Evolutionary conservation across 306 rosid genomes (phyloP).

Genomic region (Inga oerstediana): DNA sequence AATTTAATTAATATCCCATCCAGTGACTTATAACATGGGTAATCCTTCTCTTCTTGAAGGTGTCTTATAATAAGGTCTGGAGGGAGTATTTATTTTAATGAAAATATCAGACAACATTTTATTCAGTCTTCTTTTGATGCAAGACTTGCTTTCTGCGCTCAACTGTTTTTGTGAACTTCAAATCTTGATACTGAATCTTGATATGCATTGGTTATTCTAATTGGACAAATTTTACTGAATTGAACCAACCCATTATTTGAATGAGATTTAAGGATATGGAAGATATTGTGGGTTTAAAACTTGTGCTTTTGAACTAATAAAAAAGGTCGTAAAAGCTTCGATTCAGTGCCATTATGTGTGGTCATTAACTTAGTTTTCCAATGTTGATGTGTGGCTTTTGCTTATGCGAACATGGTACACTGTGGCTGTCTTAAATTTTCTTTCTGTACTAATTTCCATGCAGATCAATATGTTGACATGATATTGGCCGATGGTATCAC

Average conservation of each 20-base stretch:
- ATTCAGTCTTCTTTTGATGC: conserved; percentile 7
- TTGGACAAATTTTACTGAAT: background rate
- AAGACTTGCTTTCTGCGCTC: background rate
- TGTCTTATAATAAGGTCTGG: background rate
- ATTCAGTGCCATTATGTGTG: background rate
- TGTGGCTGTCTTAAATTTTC: conserved; percentile 39
- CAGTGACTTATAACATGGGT: background rate
- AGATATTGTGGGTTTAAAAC: conserved; percentile 1
- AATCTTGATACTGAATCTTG: conserved; percentile 3
- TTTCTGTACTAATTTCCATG: conserved; percentile 25
- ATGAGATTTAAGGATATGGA: background rate
- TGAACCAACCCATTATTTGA: background rate
- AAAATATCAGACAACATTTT: background rate
- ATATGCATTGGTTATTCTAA: background rate
- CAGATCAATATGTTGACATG: conserved; percentile 88
- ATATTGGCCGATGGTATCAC: conserved; percentile 93
- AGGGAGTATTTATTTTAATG: background rate
- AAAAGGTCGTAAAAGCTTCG: background rate
- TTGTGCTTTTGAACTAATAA: conserved; percentile 19
- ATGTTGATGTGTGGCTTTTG: conserved; percentile 7
- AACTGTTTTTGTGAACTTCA: conserved; percentile 7
- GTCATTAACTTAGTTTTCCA: conserved; percentile 17
- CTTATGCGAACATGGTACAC: conserved; percentile 20
- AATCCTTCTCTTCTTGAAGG: background rate
- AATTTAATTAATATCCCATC: background rate